phyloP scores from a whole-genome alignment of 2,329 filamentous ascomycete species.

The Lasiodiplodia theobromae region DNA sequence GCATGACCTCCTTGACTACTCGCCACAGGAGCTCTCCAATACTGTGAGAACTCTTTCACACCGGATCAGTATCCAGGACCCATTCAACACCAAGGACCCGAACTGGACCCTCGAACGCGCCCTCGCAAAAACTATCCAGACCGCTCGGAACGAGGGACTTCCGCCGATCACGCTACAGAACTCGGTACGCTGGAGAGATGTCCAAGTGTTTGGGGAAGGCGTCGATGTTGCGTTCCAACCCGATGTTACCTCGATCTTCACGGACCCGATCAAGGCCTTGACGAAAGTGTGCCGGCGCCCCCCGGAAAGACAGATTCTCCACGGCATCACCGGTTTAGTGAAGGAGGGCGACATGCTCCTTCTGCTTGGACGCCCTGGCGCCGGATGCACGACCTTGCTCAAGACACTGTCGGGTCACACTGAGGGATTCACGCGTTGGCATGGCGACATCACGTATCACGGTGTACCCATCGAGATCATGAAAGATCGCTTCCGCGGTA shows the following conservation, averaged over 20 bases:
- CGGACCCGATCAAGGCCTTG: background rate
- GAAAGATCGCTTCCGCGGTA: constrained; percentile 78
- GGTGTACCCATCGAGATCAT: constrained; percentile 75
- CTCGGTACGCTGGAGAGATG: constrained; percentile 12
- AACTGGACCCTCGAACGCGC: constrained; percentile 24
- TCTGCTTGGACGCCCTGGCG: constrained; percentile 52
- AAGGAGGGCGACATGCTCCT: constrained; percentile 52
- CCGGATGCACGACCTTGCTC: constrained; percentile 66
- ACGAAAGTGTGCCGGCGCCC: background rate
- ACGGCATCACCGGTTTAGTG: constrained; percentile 56
- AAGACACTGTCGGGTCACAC: constrained; percentile 65
- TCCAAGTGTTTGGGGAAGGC: constrained; percentile 16
- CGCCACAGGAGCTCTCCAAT: background rate
- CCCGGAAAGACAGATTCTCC: constrained; percentile 50
- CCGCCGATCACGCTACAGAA: constrained; percentile 1
- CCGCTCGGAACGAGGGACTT: background rate
- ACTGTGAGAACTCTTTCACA: background rate
- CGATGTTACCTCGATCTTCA: constrained; percentile 20
- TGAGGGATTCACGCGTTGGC: constrained; percentile 54
- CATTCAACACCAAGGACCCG: constrained; percentile 21
- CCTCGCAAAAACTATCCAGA: constrained; percentile 15
- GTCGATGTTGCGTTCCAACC: background rate
- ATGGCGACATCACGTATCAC: constrained; percentile 6
- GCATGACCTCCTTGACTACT: background rate
- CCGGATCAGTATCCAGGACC: background rate